Percentiles rank a stretch among this genome's conserved stretches.
Evolutionary conservation across 495 filamentous ascomycete genomes (phyloP).

Genomic region (Xylaria castorea): DNA sequence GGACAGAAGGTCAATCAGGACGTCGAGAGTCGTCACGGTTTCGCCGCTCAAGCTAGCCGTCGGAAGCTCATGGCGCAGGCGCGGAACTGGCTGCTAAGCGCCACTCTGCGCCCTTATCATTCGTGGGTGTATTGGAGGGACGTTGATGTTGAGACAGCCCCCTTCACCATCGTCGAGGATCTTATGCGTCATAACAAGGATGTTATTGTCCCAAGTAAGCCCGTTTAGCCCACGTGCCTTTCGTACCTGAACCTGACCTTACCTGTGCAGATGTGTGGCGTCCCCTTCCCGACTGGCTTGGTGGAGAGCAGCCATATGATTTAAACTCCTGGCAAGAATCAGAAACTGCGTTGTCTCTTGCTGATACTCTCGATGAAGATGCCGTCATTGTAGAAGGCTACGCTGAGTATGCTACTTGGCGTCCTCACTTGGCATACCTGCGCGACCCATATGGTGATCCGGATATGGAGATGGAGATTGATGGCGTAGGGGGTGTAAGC

Average conservation of each 20-base stretch:
- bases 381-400: slow-evolving; percentile 99
- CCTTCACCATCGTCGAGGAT: slow-evolving; percentile 95
- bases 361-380: slow-evolving; percentile 96
- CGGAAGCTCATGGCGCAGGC: slow-evolving; percentile 98
- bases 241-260: slow-evolving; percentile 23
- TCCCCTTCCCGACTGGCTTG: slow-evolving; percentile 97
- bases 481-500: slow-evolving; percentile 96
- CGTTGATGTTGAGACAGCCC: slow-evolving; percentile 97
- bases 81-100: slow-evolving; percentile 95
- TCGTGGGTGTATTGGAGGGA: slow-evolving; percentile 99
- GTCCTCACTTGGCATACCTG: slow-evolving; percentile 95
- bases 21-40: slow-evolving; percentile 96
- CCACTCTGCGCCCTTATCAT: slow-evolving; percentile 91
- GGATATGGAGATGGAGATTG: slow-evolving; percentile 99
- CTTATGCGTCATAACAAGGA: slow-evolving; percentile 99
- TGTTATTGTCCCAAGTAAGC: slow-evolving; percentile 95
- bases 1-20: slow-evolving; percentile 98
- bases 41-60: slow-evolving; percentile 91
- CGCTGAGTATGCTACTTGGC: slow-evolving; percentile 98
- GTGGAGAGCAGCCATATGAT: slow-evolving; percentile 98
- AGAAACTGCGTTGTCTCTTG: slow-evolving; percentile 91
- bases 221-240: not conserved
- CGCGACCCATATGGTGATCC: slow-evolving; percentile 97
- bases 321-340: slow-evolving; percentile 99
- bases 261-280: slow-evolving; percentile 91